Conservation (phyloP, 345 rosid species). For the Salix viminalis region DNA sequence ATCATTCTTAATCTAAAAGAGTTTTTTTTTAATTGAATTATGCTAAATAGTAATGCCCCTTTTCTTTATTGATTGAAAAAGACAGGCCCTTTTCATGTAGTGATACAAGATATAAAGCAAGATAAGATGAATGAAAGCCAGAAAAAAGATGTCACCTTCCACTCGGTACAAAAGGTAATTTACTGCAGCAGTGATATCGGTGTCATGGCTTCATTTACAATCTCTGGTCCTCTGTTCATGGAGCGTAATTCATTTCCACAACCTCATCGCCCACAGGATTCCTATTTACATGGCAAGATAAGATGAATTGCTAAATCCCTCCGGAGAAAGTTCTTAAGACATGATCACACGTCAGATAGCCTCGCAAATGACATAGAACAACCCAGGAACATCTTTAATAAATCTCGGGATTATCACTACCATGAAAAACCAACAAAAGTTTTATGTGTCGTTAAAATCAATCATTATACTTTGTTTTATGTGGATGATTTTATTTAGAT, state of each 20-base stretch:
- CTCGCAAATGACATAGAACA: not conserved
- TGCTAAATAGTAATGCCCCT: not conserved
- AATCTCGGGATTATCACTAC: not conserved
- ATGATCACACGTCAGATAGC: not conserved
- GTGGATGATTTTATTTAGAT: no score
- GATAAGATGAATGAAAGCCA: not conserved
- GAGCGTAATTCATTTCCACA: not conserved
- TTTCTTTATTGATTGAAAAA: not conserved
- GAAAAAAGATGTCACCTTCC: not conserved
- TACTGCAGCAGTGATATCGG: not conserved
- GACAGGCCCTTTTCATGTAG: not conserved
- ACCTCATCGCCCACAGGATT: not conserved
- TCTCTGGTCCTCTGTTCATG: not conserved
- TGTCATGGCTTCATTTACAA: not conserved
- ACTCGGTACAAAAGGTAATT: no score
- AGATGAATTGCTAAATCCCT: not conserved
- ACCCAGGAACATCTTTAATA: not conserved
- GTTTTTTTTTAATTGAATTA: no score
- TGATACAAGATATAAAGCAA: not conserved
- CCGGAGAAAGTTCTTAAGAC: not conserved
- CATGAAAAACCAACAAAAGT: not conserved
- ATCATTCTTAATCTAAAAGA: not conserved
- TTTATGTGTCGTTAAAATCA: no score
- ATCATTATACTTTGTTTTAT: no score
- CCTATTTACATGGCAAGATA: not conserved